Percentiles rank a stretch among this genome's conserved stretches.
Evolutionary conservation across 768 basidiomycete species (phyloP).

Genomic region (Brasilioporus rufonigricans): DNA sequence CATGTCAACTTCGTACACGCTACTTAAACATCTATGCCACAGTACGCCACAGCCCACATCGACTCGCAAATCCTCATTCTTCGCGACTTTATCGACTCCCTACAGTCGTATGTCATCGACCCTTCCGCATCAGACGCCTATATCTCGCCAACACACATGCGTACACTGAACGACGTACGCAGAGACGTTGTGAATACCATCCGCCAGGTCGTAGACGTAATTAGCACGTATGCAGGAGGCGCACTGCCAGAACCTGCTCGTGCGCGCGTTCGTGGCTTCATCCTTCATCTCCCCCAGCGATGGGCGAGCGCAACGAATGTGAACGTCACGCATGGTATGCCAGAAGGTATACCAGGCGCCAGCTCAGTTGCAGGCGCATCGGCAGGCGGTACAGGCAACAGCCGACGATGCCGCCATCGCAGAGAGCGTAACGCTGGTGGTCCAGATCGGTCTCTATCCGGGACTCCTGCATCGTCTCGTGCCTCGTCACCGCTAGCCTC

Average conservation of each 20-base stretch:
- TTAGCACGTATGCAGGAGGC: constrained; percentile 80
- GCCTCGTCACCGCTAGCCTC: constrained; percentile 33
- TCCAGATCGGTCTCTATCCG: constrained; percentile 30
- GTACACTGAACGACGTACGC: constrained; percentile 70
- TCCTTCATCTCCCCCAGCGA: constrained; percentile 75
- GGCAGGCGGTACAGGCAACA: constrained; percentile 19
- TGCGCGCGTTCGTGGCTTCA: constrained; percentile 68
- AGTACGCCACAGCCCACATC: constrained; percentile 88
- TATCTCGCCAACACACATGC: constrained; percentile 52
- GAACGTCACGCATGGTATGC: constrained; percentile 14
- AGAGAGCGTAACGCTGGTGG: constrained; percentile 41
- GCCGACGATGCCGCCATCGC: constrained; percentile 20
- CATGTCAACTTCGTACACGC: not conserved
- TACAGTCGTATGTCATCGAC: constrained; percentile 41
- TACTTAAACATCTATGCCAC: not conserved
- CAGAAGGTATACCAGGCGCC: constrained; percentile 31
- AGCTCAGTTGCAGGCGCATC: constrained; percentile 38
- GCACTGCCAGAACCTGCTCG: constrained; percentile 86
- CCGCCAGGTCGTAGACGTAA: constrained; percentile 84
- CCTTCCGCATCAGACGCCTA: constrained; percentile 29
- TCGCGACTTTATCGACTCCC: constrained; percentile 75
- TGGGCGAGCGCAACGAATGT: constrained; percentile 56
- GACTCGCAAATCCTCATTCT: constrained; percentile 84
- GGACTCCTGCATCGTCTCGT: constrained; percentile 35
- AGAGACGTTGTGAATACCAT: constrained; percentile 86